Evolutionary conservation across 352 stramenopile species (phyloP), one percentile per base, ranked within the genome.

Genomic region (Globisporangium canariense): DNA sequence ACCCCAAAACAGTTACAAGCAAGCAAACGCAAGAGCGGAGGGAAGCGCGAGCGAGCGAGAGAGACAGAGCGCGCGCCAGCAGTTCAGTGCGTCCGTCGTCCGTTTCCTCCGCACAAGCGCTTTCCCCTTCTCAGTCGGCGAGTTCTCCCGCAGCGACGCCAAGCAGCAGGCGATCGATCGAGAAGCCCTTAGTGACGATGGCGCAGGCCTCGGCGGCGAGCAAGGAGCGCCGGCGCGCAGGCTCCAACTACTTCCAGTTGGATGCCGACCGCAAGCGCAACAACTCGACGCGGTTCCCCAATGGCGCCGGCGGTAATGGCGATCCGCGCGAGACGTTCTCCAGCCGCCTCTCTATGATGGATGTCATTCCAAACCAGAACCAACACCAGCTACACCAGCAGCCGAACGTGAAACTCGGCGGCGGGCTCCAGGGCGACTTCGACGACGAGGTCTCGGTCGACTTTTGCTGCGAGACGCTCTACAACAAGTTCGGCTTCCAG

Each of bases 171-270:
- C 10, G 30, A 55, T 3, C 22, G 9, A 51, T 36, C 32, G 45
- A 30, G n/a, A 51, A 51, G 45, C 8, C 32, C 5, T 28, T 14
- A 25, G 46, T 18, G 46, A 53, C 46, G 46, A 63, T 63, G 57
- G 57, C 57, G 41, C 55, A 61, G 22, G 55, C 55, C 55, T 34
- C 55, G 22, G 57, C 57, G 41, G 57, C 53, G 25, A 62, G 62
- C 50, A 69, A 66, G 62, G 81, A 90, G 59, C 80, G 83, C 10
- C 75, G 80, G 9, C 85, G 85, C 64, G 85, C 85, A n/a, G 77
- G 79, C 65, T 91, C 82, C 73, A 93, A 93, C 79, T 93, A 93
- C 74, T 93, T 93, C 60, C 70, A 90, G 65, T 75, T 93, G 38
- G 80, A 91, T 43, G 77, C 82, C 13, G 83, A 93, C 69, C 77